Evolutionary conservation across 345 rosid species (phyloP), one percentile per base, ranked within the genome.

Genomic region (Tarenaya hassleriana): DNA sequence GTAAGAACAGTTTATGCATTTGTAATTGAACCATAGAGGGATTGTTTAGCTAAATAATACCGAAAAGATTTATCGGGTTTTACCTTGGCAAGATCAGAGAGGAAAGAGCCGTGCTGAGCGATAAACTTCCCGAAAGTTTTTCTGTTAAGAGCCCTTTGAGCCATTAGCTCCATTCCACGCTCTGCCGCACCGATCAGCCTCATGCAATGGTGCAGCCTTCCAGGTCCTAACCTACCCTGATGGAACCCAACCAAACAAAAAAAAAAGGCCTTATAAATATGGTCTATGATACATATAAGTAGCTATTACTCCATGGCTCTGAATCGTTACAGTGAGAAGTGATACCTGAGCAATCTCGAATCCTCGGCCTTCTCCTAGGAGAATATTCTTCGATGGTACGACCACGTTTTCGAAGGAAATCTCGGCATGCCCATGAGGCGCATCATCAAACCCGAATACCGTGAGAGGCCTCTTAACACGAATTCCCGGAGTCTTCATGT

Each of bases 381-480:
- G 80, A 49, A 92, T 88, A 61, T 92, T 88, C 67, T 66, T 78
- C 16, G 94, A 83, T 3, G 96, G 94, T 44, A 92, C 96, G 45
- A 58, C 13, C 20, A 88, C 96, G 62, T 81, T 84, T 47, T 82
- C 68, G 57, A 92, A 92, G 41, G 64, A 70, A 46, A 92, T 62
- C 65, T 92, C 98, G 42, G 98, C 96, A 55, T 92, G 98, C 38
- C 98, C 98, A 65, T 88, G 98, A 72, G 98, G 98, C 1, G 98
- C 98, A 68, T 88, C 98, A 55, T 92, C 96, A 47, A 84, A 92
- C 37, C 96, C 98, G 61, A 84, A 85, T 55, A 92, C 96, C 47
- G 64, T 56, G 44, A 92, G 90, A 16, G 98, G 91, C 66, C 98
- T 78, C 76, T 76, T 78, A 49, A 92, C 67, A 21, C 14, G 51